Evolutionary conservation across 805 yeast species (phyloP).

Genomic region (Sugiyamaella chiloensis): DNA sequence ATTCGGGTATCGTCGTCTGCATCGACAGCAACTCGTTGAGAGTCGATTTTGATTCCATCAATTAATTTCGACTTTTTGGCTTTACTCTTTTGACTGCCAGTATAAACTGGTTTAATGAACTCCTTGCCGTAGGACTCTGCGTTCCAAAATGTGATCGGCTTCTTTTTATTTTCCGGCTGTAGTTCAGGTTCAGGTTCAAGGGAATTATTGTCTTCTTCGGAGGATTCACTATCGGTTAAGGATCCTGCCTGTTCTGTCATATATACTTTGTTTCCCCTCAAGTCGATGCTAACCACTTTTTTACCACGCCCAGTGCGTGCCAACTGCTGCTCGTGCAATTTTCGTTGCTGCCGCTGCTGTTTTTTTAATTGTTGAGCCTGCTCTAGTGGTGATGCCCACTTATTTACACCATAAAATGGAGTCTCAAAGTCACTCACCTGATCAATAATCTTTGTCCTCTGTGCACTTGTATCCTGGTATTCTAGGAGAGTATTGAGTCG

Average conservation of each 20-base stretch:
- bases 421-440: slow-evolving; percentile 85
- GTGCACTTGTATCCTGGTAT: slow-evolving; percentile 83
- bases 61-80: slow-evolving; percentile 42
- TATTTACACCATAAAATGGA: slow-evolving; percentile 50
- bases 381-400: slow-evolving; percentile 84
- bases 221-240: slow-evolving; percentile 22
- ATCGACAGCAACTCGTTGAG: slow-evolving; percentile 78
- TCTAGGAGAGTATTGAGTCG: slow-evolving; percentile 68
- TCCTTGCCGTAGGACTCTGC: slow-evolving; percentile 20
- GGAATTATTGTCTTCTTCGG: slow-evolving; percentile 6
- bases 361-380: slow-evolving; percentile 81
- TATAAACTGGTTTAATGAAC: slow-evolving; percentile 20
- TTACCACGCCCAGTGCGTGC: slow-evolving; percentile 71
- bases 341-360: slow-evolving; percentile 73
- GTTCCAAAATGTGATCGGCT: slow-evolving; percentile 19
- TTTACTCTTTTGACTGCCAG: not conserved
- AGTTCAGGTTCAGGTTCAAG: slow-evolving; percentile 3
- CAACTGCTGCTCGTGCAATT: slow-evolving; percentile 55
- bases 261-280: slow-evolving; percentile 72
- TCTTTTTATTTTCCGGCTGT: slow-evolving; percentile 4
- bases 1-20: slow-evolving; percentile 35
- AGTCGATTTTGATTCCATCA: slow-evolving; percentile 71
- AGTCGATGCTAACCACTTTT: slow-evolving; percentile 70
- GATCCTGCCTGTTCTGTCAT: slow-evolving; percentile 19
- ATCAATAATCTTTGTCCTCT: slow-evolving; percentile 88